Evolutionary conservation across 23 red algal genomes (phyloP).

Genomic region (Gracilaria vermiculophylla): DNA sequence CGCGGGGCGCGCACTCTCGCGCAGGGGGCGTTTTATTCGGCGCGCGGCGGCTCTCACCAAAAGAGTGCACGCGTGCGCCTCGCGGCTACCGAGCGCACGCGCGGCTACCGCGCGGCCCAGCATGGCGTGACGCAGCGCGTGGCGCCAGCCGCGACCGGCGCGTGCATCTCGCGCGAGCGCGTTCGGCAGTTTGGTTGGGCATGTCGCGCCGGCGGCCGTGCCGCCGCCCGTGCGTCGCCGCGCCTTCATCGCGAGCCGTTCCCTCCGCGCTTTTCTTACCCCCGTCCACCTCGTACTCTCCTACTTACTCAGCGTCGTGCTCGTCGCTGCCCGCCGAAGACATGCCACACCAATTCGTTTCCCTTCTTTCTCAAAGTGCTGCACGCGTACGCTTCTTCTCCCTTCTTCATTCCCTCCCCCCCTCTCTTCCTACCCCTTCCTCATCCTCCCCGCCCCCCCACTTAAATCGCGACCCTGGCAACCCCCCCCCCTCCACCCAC

Average conservation of each 20-base stretch:
- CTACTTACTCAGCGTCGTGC: background rate
- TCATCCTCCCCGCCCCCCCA: background rate
- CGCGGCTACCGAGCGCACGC: no score
- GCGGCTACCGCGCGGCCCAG: no score
- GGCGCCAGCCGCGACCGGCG: conserved; percentile 7
- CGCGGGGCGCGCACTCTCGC: no score
- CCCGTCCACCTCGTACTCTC: no score
- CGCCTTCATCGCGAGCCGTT: background rate
- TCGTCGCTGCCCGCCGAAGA: background rate
- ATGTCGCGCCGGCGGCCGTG: background rate
- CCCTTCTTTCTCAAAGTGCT: background rate
- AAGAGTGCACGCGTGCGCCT: no score
- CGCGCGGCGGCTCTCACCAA: no score
- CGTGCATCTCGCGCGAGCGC: background rate
- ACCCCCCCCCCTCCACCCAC: background rate
- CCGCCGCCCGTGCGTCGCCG: background rate
- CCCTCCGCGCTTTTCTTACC: no score
- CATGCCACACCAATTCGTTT: background rate
- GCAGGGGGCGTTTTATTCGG: no score
- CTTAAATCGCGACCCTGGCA: no score
- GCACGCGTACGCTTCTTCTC: background rate
- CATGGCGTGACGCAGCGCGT: background rate
- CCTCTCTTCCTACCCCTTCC: background rate
- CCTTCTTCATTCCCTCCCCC: background rate
- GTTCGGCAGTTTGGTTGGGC: background rate